phyloP scores from a whole-genome alignment of 73 alveolate species.

The Paramecium octaurelia region DNA sequence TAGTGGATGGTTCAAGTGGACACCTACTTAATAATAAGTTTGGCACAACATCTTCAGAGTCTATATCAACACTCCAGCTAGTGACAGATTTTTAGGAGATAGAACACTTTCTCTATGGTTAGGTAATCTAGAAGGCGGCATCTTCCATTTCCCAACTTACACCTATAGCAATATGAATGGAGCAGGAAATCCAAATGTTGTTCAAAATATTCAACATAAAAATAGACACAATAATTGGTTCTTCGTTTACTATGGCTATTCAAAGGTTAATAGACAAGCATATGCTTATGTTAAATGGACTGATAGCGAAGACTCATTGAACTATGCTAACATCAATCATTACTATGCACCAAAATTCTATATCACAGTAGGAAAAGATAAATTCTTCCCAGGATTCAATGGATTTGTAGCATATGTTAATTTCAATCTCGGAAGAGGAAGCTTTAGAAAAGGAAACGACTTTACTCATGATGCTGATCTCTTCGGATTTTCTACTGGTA shows the following conservation, averaged over 20 bases:
- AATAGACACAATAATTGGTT: constrained; percentile 37
- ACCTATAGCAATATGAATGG: constrained; percentile 25
- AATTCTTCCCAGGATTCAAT: constrained; percentile 28
- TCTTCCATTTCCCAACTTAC: constrained; percentile 25
- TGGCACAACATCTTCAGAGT: constrained; percentile 49
- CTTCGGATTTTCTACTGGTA: constrained; percentile 18
- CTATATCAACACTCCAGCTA: background rate
- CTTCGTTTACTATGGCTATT: constrained; percentile 42
- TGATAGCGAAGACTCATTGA: constrained; percentile 6
- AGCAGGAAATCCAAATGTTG: constrained; percentile 27
- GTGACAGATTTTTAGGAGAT: constrained; percentile 36
- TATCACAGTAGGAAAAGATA: constrained; percentile 13
- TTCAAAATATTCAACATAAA: constrained; percentile 6
- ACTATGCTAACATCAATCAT: constrained; percentile 15
- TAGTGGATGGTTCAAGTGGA: constrained; percentile 49
- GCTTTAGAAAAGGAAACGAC: constrained; percentile 18
- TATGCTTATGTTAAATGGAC: constrained; percentile 49
- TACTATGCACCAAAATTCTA: constrained; percentile 35
- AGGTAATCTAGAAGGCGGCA: constrained; percentile 5
- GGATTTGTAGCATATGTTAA: background rate
- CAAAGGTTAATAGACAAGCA: background rate
- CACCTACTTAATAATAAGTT: background rate
- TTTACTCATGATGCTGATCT: constrained; percentile 33
- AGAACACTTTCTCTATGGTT: constrained; percentile 53
- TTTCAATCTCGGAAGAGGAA: constrained; percentile 29